Percentiles rank a stretch among this genome's conserved stretches.
phyloP scores from a whole-genome alignment of 2,329 filamentous ascomycete genomes.

The Triangularia verruculosa region DNA sequence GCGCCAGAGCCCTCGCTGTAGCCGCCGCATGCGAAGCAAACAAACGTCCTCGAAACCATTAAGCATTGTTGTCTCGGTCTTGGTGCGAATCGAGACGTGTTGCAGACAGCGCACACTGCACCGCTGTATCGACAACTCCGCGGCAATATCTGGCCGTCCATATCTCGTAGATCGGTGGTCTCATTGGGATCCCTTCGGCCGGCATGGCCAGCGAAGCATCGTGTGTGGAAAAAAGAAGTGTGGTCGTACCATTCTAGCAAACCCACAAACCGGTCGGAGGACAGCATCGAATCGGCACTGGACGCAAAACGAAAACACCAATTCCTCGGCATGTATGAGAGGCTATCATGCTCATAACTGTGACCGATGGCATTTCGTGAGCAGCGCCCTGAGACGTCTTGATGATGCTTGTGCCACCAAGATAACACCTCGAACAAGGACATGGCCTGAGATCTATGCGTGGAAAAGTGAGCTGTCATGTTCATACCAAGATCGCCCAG shows the following conservation, averaged over 20 bases:
- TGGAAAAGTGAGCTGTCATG: not conserved
- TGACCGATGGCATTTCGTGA: not conserved
- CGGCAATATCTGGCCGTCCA: not conserved
- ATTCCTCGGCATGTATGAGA: not conserved
- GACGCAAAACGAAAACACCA: not conserved
- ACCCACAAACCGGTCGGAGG: not conserved
- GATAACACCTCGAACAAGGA: not conserved
- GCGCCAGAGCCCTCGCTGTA: not conserved
- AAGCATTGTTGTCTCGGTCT: not conserved
- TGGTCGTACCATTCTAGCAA: constrained; percentile 1
- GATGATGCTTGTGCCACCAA: not conserved
- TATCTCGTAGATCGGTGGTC: not conserved
- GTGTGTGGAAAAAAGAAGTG: not conserved
- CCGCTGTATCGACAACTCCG: not conserved
- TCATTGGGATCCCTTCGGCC: not conserved
- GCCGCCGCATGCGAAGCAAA: not conserved
- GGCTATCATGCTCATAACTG: not conserved
- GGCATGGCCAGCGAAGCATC: not conserved
- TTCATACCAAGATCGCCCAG: not conserved
- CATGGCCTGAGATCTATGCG: not conserved
- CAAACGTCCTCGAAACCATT: not conserved
- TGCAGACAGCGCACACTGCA: not conserved
- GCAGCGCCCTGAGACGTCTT: not conserved
- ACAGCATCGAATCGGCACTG: not conserved
- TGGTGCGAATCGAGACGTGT: not conserved